A percentile compares a stretch with the other conserved stretches of the same genome.
These are phyloP conservation scores for Fraxinus albicans DNA, from an alignment of 305 asterid species.

Conservation along the genomic window DNA sequence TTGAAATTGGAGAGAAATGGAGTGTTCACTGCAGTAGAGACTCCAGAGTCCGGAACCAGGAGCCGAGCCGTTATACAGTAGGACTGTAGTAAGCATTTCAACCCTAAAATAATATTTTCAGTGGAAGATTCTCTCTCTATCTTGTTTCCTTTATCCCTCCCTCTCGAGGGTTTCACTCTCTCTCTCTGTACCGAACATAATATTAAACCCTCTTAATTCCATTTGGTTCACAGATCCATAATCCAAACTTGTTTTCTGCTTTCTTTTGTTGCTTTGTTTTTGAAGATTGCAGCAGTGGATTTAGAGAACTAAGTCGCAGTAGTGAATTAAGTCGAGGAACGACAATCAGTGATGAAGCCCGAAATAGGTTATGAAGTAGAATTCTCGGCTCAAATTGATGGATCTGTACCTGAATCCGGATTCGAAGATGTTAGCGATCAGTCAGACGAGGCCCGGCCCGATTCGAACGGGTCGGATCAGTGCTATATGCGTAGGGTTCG, in stretches of 20 bases:
- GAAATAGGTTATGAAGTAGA: slow-evolving; percentile 33
- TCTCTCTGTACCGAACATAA: slow-evolving; percentile 16
- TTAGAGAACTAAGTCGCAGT: slow-evolving; percentile 19
- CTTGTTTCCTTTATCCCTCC: slow-evolving; percentile 19
- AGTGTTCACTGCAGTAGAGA: background rate
- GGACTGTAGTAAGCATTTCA: slow-evolving; percentile 7
- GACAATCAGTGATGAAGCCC: slow-evolving; percentile 33
- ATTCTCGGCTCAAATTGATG: slow-evolving; percentile 25
- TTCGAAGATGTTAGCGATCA: slow-evolving; percentile 18
- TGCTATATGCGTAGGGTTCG: slow-evolving; percentile 40
- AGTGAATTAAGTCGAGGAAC: slow-evolving; percentile 16
- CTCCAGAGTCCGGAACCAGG: slow-evolving; percentile 16
- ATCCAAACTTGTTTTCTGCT: slow-evolving; percentile 7
- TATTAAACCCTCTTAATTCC: slow-evolving; percentile 22
- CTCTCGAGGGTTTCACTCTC: slow-evolving; percentile 33
- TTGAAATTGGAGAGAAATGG: slow-evolving; percentile 21
- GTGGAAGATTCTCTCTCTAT: slow-evolving; percentile 24
- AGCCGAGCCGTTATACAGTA: slow-evolving; percentile 1
- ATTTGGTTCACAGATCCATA: slow-evolving; percentile 29
- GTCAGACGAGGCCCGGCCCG: slow-evolving; percentile 23
- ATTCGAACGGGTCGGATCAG: slow-evolving; percentile 38
- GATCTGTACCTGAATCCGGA: slow-evolving; percentile 17
- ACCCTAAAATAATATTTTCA: slow-evolving; percentile 14
- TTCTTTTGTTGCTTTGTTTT: slow-evolving; percentile 31
- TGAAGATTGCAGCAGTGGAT: slow-evolving; percentile 28